A percentile compares a stretch with the other conserved stretches of the same genome.
These are phyloP conservation scores for Laguncularia racemosa DNA, from an alignment of 345 rosid species.

Conservation along the genomic window DNA sequence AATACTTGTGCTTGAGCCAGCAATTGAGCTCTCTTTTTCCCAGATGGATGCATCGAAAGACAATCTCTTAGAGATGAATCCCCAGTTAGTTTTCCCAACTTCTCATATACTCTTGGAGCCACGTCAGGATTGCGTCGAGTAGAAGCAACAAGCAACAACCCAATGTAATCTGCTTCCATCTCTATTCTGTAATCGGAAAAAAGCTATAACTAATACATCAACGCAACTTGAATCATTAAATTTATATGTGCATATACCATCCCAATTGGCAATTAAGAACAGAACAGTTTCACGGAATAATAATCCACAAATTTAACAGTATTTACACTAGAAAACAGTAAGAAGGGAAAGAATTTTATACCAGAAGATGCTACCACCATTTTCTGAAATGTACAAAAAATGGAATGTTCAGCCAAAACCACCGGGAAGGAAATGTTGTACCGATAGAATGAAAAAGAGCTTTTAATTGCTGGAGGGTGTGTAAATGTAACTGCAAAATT, in stretches of 20 bases:
- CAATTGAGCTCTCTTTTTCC: slow-evolving; percentile 67
- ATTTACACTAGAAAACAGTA: not conserved
- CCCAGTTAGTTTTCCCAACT: slow-evolving; percentile 60
- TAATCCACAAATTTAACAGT: not conserved
- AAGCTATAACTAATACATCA: too few species aligned
- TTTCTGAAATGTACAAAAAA: too few species aligned
- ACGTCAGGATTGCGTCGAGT: slow-evolving; percentile 86
- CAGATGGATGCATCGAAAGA: slow-evolving; percentile 90
- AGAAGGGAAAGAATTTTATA: not conserved
- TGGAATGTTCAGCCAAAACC: too few species aligned
- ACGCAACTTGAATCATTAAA: too few species aligned
- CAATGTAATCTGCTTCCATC: slow-evolving; percentile 89
- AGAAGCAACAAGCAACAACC: slow-evolving; percentile 68
- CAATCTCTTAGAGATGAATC: slow-evolving; percentile 43
- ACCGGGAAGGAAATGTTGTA: too few species aligned
- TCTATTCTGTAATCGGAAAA: slow-evolving; percentile 53
- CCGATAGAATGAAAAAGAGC: too few species aligned
- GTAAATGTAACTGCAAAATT: too few species aligned
- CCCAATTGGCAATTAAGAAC: too few species aligned
- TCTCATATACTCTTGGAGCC: slow-evolving; percentile 77
- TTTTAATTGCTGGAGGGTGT: too few species aligned
- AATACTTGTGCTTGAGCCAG: slow-evolving; percentile 72
- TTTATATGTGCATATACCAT: too few species aligned
- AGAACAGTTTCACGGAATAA: too few species aligned
- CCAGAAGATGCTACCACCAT: not conserved